Evolutionary conservation across 208 protist genomes (phyloP).

Genomic region (Angomonas ambiguus): DNA sequence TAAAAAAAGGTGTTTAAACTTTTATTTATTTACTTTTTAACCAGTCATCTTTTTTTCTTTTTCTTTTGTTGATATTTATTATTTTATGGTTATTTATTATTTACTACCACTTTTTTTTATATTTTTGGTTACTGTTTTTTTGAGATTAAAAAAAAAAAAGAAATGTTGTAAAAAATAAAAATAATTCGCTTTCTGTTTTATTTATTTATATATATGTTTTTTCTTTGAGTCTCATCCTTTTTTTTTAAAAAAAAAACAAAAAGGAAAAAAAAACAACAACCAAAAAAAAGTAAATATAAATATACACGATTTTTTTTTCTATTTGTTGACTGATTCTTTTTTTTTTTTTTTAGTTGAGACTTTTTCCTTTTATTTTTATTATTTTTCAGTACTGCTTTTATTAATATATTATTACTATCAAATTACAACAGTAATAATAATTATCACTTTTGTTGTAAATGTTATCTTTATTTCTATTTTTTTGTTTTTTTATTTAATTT

Average conservation of each 20-base stretch:
- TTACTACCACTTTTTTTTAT: background rate
- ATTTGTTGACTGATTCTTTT: constrained; percentile 10
- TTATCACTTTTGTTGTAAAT: constrained; percentile 16
- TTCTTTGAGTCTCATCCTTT: constrained; percentile 6
- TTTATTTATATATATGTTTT: constrained; percentile 9
- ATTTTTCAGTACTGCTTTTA: background rate
- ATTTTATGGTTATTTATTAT: background rate
- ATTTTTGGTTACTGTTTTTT: background rate
- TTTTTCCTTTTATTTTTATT: constrained; percentile 11
- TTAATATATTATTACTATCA: constrained; percentile 7
- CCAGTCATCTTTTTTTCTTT: background rate
- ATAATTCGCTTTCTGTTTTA: background rate
- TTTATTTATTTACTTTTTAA: background rate
- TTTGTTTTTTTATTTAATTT: constrained; percentile 7
- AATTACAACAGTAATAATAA: constrained; percentile 7
- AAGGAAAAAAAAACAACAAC: too few relatives aligned
- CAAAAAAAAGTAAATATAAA: too few relatives aligned
- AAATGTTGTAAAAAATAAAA: background rate
- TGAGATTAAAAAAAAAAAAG: too few relatives aligned
- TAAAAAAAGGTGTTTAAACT: too few relatives aligned
- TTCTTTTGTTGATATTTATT: background rate
- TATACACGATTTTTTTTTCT: background rate
- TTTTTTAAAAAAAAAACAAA: constrained; percentile 13
- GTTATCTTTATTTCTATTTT: constrained; percentile 8
- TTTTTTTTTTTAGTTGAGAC: constrained; percentile 14